A percentile compares a stretch with the other conserved stretches of the same genome.
phyloP scores from a whole-genome alignment of 805 yeast species.

The Candida mattraensis region DNA sequence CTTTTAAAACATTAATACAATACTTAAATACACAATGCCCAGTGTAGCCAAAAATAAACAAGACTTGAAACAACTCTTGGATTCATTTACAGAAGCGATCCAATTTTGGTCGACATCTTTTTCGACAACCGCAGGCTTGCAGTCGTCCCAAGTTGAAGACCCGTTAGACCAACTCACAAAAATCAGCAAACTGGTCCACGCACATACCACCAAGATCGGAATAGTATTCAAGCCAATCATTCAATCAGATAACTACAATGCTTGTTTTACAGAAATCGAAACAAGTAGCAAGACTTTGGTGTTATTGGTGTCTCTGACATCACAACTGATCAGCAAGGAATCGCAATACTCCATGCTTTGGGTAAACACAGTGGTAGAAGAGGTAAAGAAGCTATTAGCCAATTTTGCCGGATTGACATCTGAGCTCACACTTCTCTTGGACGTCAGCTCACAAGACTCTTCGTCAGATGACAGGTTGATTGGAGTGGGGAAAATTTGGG shows the following conservation, averaged over 20 bases:
- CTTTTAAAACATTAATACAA: too few relatives aligned
- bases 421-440: slow-evolving; percentile 20
- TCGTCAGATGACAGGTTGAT: slow-evolving; percentile 44
- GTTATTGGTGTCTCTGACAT: slow-evolving; percentile 44
- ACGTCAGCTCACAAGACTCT: slow-evolving; percentile 5
- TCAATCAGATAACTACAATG: slow-evolving; percentile 36
- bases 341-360: slow-evolving; percentile 34
- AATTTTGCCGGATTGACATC: slow-evolving; percentile 17
- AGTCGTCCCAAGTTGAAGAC: slow-evolving; percentile 32
- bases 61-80: slow-evolving; percentile 18
- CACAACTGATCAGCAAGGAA: slow-evolving; percentile 39
- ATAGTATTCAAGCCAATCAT: slow-evolving; percentile 65
- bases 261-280: slow-evolving; percentile 50
- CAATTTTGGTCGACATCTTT: slow-evolving; percentile 20
- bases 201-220: slow-evolving; percentile 78
- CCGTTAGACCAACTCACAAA: slow-evolving; percentile 62
- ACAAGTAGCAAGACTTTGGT: slow-evolving; percentile 46
- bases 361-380: slow-evolving; percentile 31
- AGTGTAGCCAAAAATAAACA: slow-evolving; percentile 13
- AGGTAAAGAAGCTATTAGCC: slow-evolving; percentile 18
- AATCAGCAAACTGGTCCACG: slow-evolving; percentile 57
- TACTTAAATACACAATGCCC: slow-evolving; percentile 3
- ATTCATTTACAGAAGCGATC: slow-evolving; percentile 21
- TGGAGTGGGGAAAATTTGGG: slow-evolving; percentile 71
- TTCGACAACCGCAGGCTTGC: slow-evolving; percentile 1